These are phyloP conservation scores for Nymphaea colorata DNA, from an alignment of 164 flowering plant species.

Conservation along the genomic window DNA sequence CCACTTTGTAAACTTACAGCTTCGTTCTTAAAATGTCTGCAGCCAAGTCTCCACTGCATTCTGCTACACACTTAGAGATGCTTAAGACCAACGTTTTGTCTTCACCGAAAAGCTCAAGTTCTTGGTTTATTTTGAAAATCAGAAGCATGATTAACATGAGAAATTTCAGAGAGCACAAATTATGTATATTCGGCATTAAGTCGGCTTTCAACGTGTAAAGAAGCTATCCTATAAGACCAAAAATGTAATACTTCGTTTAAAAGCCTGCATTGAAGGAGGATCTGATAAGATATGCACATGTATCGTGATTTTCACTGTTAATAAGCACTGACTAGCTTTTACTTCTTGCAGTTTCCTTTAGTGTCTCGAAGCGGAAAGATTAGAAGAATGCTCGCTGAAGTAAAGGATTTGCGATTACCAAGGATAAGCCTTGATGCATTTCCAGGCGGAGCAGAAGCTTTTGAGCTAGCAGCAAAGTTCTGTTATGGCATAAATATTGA, in stretches of 20 bases:
- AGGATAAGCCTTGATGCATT: constrained; percentile 35
- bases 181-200: no score
- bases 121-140: no score
- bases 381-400: constrained; percentile 53
- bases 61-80: no score
- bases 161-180: no score
- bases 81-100: no score
- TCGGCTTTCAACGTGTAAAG: no score
- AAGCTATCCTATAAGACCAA: no score
- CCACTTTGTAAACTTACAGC: background rate
- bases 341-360: constrained; percentile 65
- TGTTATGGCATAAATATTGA: constrained; percentile 77
- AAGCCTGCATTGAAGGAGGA: background rate
- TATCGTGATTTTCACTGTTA: background rate
- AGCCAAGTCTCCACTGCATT: no score
- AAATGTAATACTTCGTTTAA: background rate
- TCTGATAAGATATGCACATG: background rate
- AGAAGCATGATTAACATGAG: no score
- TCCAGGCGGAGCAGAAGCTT: constrained; percentile 93
- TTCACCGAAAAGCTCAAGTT: no score
- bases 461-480: constrained; percentile 85
- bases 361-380: constrained; percentile 89
- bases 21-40: background rate
- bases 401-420: constrained; percentile 55
- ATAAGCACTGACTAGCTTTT: background rate